Evolutionary conservation across 176 grass and related monocot species (phyloP), one percentile per base, ranked within the genome.

Genomic region (Urochloa ruziziensis): DNA sequence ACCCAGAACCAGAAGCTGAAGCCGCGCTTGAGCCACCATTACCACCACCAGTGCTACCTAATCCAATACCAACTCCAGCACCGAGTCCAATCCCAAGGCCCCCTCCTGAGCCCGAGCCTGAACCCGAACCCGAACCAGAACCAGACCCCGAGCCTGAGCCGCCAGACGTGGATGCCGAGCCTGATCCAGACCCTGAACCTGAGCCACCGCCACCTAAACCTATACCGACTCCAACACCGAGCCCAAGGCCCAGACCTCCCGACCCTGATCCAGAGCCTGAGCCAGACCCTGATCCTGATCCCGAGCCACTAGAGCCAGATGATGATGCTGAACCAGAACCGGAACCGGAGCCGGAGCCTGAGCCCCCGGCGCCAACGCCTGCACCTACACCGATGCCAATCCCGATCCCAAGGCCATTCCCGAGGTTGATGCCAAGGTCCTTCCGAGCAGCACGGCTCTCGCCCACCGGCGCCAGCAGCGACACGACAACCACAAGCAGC

Each of bases 391-490:
- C 87, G 42, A 95, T 73, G 30, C 87, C 85, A 15, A 91, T 14
- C 1, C 86, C 91, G 47, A 88, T 17, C 2, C 89, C 89, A n/a
- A 59, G 48, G 0, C 90, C 87, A 69, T 65, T 80, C 12, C 91
- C 91, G 4, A 94, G 72, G 64, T 84, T 82, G 42, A 94, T 17
- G 13, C 89, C 89, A 18, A 97, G 87, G 85, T 86, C 94, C 81
- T 92, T 94, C 52, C 89, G 67, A 52, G 89, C 69, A 17, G 30
- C 4, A 48, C 94, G 91, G 36, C 83, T 62, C 67, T 88, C 91
- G 0, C 72, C 62, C 18, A 73, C 53, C 24, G 65, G 49, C 29
- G 69, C 75, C 42, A 85, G 63, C 18, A 74, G 80, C n/a, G 68
- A 79, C 16, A 56, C 73, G 9, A 25, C 89, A 29, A 59, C 61